Evolutionary conservation across 208 protist species (phyloP).

Genomic region (Leishmania major): DNA sequence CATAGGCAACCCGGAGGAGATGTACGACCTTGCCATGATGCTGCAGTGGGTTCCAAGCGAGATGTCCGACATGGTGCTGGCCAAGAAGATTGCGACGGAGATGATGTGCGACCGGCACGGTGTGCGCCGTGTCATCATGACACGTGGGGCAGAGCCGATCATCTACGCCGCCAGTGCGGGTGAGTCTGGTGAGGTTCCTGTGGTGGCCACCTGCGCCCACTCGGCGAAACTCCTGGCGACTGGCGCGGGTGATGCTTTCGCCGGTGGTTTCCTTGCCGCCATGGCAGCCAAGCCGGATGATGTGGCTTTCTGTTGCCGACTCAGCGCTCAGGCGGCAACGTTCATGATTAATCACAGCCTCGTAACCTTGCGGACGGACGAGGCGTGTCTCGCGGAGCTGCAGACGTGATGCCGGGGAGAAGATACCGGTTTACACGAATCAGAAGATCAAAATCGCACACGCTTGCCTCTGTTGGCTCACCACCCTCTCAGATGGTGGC

Average conservation of each 20-base stretch:
- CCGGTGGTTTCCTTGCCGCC: conserved; percentile 89
- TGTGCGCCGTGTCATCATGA: conserved; percentile 72
- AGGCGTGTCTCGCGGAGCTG: conserved; percentile 15
- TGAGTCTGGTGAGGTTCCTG: conserved; percentile 28
- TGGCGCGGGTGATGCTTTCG: conserved; percentile 94
- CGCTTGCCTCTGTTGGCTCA: not conserved
- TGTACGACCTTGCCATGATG: conserved; percentile 52
- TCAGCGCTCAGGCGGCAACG: conserved; percentile 51
- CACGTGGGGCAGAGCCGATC: conserved; percentile 79
- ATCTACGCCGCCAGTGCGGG: conserved; percentile 60
- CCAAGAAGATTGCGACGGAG: conserved; percentile 28
- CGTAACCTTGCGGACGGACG: conserved; percentile 18
- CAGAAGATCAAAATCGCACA: not conserved
- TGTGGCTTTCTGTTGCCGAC: conserved; percentile 51
- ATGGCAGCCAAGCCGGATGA: conserved; percentile 39
- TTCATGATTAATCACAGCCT: conserved; percentile 63
- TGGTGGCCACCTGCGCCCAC: conserved; percentile 41
- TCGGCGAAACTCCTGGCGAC: conserved; percentile 87
- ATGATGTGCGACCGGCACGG: conserved; percentile 41
- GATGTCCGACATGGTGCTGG: conserved; percentile 27
- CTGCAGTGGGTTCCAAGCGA: conserved; percentile 51
- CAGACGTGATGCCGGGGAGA: not conserved
- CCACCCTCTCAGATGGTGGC: not conserved
- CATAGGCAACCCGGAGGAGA: conserved; percentile 93
- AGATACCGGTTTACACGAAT: not conserved